Evolutionary conservation across 208 protist genomes (phyloP).

Genomic region (Dictyostelium gargantuum): DNA sequence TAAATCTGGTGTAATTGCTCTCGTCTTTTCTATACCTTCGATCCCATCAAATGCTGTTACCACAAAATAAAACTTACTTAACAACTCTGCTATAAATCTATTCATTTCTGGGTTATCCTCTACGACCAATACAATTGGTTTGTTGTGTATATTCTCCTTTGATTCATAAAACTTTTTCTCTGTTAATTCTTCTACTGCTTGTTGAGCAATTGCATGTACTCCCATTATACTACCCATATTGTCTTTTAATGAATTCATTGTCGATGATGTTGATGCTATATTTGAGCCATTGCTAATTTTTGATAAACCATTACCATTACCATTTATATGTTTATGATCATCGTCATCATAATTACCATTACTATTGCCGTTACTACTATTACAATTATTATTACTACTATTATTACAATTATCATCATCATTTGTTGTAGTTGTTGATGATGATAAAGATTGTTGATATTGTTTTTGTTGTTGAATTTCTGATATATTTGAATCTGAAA

Average conservation of each 20-base stretch:
- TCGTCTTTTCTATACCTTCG: conserved; percentile 33
- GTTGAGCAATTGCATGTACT: neutral
- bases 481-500: conserved; percentile 17
- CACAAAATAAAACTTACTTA: conserved; percentile 8
- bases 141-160: neutral
- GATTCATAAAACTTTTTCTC: neutral
- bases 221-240: conserved; percentile 12
- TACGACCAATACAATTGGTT: conserved; percentile 62
- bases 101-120: conserved; percentile 79
- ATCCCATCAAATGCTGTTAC: conserved; percentile 23
- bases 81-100: conserved; percentile 4
- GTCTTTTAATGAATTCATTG: neutral
- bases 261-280: neutral
- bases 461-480: neutral
- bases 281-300: neutral
- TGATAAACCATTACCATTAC: neutral
- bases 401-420: too few species aligned
- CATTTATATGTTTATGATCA: neutral
- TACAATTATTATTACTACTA: neutral
- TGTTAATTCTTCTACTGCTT: neutral
- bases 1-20: neutral
- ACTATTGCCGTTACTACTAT: neutral
- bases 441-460: neutral
- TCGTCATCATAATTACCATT: neutral
- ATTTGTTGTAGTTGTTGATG: neutral